Conservation (phyloP, 306 rosid species). For the Begonia loranthoides region DNA sequence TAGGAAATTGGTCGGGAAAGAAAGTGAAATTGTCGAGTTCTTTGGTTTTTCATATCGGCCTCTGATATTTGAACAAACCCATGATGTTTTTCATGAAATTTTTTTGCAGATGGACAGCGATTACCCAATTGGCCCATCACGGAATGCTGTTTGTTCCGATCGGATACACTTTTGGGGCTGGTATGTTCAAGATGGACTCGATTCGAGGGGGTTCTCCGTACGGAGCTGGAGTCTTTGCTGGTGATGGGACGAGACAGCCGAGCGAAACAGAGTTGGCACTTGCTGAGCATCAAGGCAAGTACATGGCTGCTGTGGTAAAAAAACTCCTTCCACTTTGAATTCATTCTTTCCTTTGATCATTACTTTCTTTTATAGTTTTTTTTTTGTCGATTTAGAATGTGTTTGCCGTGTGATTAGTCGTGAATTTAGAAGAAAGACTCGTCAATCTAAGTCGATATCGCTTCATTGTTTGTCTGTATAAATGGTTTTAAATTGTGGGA, state of each 20-base stretch:
- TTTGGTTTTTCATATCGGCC: too few relatives aligned
- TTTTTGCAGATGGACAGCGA: conserved; percentile 88
- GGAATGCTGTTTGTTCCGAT: conserved; percentile 95
- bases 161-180: conserved; percentile 90
- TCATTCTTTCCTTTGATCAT: conserved; percentile 4
- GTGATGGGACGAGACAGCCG: conserved; percentile 80
- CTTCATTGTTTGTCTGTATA: too few relatives aligned
- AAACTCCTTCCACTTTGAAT: conserved; percentile 41
- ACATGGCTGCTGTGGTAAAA: conserved; percentile 80
- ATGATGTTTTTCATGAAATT: neutral
- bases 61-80: too few relatives aligned
- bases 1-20: too few relatives aligned
- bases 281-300: conserved; percentile 92
- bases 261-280: conserved; percentile 76
- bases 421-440: neutral
- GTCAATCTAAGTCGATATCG: too few relatives aligned
- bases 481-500: too few relatives aligned
- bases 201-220: conserved; percentile 88
- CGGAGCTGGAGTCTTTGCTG: conserved; percentile 89
- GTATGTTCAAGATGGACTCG: conserved; percentile 80
- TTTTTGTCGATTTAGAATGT: conserved; percentile 7
- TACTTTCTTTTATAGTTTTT: conserved; percentile 6
- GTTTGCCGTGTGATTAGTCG: conserved; percentile 23
- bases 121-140: conserved; percentile 85
- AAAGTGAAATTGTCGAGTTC: too few relatives aligned